phyloP scores from a whole-genome alignment of 1,284 basidiomycete species.

The Moesziomyces globuligerus region DNA sequence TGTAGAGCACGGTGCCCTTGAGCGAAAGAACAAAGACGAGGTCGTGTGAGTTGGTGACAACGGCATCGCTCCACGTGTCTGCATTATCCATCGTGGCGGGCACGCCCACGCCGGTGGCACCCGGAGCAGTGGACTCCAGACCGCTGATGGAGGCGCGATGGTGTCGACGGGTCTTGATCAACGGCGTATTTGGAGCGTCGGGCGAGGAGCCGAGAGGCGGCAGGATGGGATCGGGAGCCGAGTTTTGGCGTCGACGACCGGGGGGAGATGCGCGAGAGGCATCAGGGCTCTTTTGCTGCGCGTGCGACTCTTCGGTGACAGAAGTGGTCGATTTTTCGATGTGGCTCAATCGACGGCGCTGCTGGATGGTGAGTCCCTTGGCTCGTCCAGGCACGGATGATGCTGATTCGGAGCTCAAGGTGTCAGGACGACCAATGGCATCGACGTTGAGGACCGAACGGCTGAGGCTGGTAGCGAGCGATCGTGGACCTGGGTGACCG shows the following conservation, averaged over 20 bases:
- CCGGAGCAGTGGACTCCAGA: not conserved
- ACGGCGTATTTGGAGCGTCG: constrained; percentile 19
- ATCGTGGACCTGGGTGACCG: constrained; percentile 37
- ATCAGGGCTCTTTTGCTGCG: not conserved
- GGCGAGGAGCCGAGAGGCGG: constrained; percentile 19
- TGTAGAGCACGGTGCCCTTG: constrained; percentile 87
- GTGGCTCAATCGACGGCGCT: constrained; percentile 41
- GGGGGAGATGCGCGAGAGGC: not conserved
- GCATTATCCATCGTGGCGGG: constrained; percentile 4
- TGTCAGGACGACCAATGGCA: constrained; percentile 20
- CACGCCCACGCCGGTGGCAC: not conserved
- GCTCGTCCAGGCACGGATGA: not conserved
- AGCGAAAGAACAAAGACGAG: constrained; percentile 79
- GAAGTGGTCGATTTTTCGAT: constrained; percentile 4
- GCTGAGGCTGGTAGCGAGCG: constrained; percentile 41
- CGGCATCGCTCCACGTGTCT: constrained; percentile 30
- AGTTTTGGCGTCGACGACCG: constrained; percentile 33
- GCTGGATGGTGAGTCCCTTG: constrained; percentile 41
- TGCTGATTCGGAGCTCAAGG: not conserved
- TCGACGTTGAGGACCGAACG: constrained; percentile 38
- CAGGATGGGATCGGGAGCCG: constrained; percentile 30
- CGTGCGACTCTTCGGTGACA: not conserved
- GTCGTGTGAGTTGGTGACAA: constrained; percentile 45
- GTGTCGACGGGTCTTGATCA: constrained; percentile 13
- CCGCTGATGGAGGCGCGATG: constrained; percentile 5